Base-by-base conservation (phyloP, 1,284 basidiomycete genomes). In the Moesziomyces antarcticus region DNA sequence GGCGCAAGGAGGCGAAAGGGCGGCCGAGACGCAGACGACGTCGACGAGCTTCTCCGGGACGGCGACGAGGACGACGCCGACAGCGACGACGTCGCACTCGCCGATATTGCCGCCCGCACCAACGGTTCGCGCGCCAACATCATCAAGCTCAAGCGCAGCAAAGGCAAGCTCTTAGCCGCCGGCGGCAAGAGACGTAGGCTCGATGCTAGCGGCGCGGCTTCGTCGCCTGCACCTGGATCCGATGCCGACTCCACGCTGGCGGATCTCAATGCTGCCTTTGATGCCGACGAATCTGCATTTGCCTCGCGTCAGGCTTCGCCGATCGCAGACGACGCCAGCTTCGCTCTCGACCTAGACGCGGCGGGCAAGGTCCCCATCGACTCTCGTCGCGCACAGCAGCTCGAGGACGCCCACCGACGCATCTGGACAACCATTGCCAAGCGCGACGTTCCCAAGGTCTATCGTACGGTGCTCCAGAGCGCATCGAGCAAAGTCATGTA, bases 401-500 rank as follows among this genome's bases (percentile, higher is more conserved):
- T 85, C 37, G 78, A 79, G 41, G 82, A 84, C 42, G 79, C 80
- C 5, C 82, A 83, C 56, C 71, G 74, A 47, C 74, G 79, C 24
- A 75, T 84, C 45, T 85, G 84, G 84, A 74, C 79, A 14, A 74
- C 66, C 14, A 83, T 85, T 30, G 82, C 84, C 33, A 76, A 74
- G 50, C 78, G 78, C 44, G 83, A 85, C 21, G 76, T 85, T 18
- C 84, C 84, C 50, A 80, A 79, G 59, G 82, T 84, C 20, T 79
- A 81, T 46, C 78, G 83, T 27, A 80, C 73, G n/a, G 78, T 83
- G 8, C 78, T 78, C 45, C 68, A 78, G 35, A 77, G 81, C 49
- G 66, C 66, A 8, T 76, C 80, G 7, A 82, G 78, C 73, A 79
- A 79, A 58, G 61, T 79, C 44, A 88, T 88, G 65, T 91, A 94